Percentiles rank a stretch among this genome's conserved stretches.
phyloP scores from a whole-genome alignment of 768 basidiomycete genomes.

The Pulveroboletus frians region DNA sequence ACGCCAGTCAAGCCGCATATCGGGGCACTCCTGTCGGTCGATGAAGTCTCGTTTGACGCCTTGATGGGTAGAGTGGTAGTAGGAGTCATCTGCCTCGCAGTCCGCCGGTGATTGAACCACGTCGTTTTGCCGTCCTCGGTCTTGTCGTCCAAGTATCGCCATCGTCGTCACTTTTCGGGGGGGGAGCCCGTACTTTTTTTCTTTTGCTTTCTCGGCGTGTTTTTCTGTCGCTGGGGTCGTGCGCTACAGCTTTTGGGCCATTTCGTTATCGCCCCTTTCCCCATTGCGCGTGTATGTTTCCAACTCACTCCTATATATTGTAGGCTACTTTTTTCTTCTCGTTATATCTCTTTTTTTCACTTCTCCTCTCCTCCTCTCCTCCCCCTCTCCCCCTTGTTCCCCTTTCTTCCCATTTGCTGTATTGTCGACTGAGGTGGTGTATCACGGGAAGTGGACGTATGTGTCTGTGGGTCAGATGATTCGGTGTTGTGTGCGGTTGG shows the following conservation, averaged over 20 bases:
- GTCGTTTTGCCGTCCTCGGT: slow-evolving; percentile 14
- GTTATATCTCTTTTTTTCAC: slow-evolving; percentile 12
- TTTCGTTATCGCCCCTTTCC: slow-evolving; percentile 2
- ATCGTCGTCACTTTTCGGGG: slow-evolving; percentile 3
- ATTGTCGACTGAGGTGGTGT: slow-evolving; percentile 16
- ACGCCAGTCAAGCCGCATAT: slow-evolving; percentile 23
- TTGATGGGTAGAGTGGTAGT: background rate
- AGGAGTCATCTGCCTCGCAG: slow-evolving; percentile 12
- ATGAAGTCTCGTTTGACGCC: slow-evolving; percentile 12
- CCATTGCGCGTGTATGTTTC: slow-evolving; percentile 20
- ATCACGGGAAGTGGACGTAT: slow-evolving; percentile 12
- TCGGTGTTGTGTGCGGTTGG: slow-evolving; percentile 2
- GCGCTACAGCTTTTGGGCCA: slow-evolving; percentile 11
- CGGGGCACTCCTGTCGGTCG: slow-evolving; percentile 27
- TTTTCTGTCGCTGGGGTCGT: slow-evolving; percentile 8
- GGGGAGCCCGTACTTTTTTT: slow-evolving; percentile 11
- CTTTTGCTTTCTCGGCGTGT: slow-evolving; percentile 10
- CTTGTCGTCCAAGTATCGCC: slow-evolving; percentile 10
- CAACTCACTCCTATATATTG: slow-evolving; percentile 28
- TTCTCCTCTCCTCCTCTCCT: background rate
- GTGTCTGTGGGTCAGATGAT: slow-evolving; percentile 13
- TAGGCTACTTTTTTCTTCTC: slow-evolving; percentile 21
- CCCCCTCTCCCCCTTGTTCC: background rate
- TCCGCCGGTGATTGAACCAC: slow-evolving; percentile 8
- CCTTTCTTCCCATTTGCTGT: slow-evolving; percentile 6